Evolutionary conservation across 1,284 basidiomycete species (phyloP), one percentile per base, ranked within the genome.

Genomic region (Sanghuangporus sanghuang): DNA sequence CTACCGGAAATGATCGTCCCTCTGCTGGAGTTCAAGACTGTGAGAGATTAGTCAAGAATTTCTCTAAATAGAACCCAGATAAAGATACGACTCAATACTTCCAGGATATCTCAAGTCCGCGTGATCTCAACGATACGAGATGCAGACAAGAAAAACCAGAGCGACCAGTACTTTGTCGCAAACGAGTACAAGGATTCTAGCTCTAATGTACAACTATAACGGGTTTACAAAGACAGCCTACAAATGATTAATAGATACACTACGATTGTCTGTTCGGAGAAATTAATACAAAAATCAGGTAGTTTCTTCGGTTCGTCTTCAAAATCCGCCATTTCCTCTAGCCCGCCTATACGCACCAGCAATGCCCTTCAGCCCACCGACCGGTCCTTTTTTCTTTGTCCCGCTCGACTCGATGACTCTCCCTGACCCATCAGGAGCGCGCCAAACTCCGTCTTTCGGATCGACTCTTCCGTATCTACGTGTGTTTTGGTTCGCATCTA

Each of bases 401-500:
- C 63, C 68, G 23, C 64, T 64, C 52, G 67, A 68, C 61, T 67
- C 35, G 1, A 69, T 46, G 38, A 63, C 61, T 3, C 53, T 18
- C 32, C 58, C 61, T 59, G 73, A 74, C 39, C 77, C 78, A n/a
- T 77, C 70, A 46, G 72, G 62, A 64, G 84, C 82, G 21, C 82
- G 71, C 84, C 84, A 86, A 46, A 82, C 76, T 1, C 85, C 85
- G 66, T 85, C 82, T 12, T 73, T 70, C 6, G 42, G 21, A 64
- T 83, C 81, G 6, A 80, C 73, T 16, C 69, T 68, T 14, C 84
- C 85, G 64, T 82, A 85, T 56, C 80, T 68, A 57, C 79, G 73
- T 3, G 85, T 85, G 68, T 82, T 83, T 71, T 86, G 83, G 70
- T 85, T 85, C 23, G 78, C 71, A 5, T 78, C 69, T 11, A 86